Evolutionary conservation across 2,329 filamentous ascomycete genomes (phyloP).

Genomic region (Talaromyces atroroseus): DNA sequence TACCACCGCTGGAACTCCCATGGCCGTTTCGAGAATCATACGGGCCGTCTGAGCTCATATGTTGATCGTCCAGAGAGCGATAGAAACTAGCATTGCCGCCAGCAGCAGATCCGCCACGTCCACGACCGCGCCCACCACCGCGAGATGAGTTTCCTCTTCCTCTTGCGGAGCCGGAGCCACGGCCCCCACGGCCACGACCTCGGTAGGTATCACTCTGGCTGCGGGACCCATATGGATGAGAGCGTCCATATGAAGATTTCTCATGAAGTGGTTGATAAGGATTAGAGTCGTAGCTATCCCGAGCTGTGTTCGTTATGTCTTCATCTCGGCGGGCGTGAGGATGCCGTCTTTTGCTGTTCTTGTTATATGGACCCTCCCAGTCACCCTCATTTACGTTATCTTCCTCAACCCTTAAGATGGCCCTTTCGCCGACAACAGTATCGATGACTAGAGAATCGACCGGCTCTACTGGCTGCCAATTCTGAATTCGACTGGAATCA

Average conservation of each 20-base stretch:
- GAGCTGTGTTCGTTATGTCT: conserved; percentile 36
- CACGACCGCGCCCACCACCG: conserved; percentile 40
- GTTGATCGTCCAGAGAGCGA: conserved; percentile 61
- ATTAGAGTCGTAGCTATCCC: conserved; percentile 23
- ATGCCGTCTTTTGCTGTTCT: conserved; percentile 50
- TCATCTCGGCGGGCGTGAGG: conserved; percentile 57
- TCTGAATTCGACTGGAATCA: conserved; percentile 74
- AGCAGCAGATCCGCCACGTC: conserved; percentile 36
- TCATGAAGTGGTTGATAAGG: conserved; percentile 23
- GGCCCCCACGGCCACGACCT: conserved; percentile 33
- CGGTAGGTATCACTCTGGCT: conserved; percentile 37
- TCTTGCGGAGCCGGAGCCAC: conserved; percentile 35
- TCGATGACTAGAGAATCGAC: conserved; percentile 73
- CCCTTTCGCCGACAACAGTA: conserved; percentile 79
- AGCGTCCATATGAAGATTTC: conserved; percentile 19
- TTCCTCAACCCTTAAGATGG: conserved; percentile 72
- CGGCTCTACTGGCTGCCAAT: conserved; percentile 71
- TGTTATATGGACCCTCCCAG: conserved; percentile 60
- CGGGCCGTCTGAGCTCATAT: conserved; percentile 25
- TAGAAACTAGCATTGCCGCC: conserved; percentile 46
- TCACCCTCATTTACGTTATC: conserved; percentile 60
- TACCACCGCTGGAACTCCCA: conserved; percentile 9
- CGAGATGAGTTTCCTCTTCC: conserved; percentile 27
- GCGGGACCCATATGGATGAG: conserved; percentile 21
- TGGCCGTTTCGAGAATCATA: conserved; percentile 22